These are phyloP conservation scores for Conringia planisiliqua DNA, from an alignment of 345 rosid genomes.

Conservation along the genomic window DNA sequence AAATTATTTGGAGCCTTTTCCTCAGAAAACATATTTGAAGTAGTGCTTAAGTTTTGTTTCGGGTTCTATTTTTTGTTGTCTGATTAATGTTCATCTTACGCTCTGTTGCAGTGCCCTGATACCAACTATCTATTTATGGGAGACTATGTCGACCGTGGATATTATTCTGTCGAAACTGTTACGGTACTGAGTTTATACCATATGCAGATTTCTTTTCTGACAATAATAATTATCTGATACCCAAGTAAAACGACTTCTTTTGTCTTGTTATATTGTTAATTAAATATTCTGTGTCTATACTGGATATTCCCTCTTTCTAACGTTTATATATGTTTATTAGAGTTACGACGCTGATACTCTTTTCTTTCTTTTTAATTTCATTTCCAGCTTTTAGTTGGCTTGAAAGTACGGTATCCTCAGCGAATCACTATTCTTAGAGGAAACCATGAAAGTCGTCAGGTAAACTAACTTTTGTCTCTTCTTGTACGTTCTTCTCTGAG, in stretches of 20 bases:
- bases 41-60: not conserved
- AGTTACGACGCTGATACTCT: constrained; percentile 7
- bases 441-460: constrained; percentile 93
- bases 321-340: not conserved
- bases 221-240: not conserved
- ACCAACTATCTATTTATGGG: constrained; percentile 99
- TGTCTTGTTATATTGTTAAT: not conserved
- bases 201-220: not conserved
- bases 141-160: constrained; percentile 97
- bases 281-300: not conserved
- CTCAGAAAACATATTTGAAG: not conserved
- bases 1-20: not conserved
- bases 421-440: constrained; percentile 85
- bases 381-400: constrained; percentile 67
- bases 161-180: constrained; percentile 97
- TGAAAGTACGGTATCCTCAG: constrained; percentile 80
- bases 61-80: not conserved
- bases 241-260: not conserved
- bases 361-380: not conserved
- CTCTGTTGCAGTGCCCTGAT: constrained; percentile 82
- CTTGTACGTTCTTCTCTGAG: not conserved
- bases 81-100: constrained; percentile 11
- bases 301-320: not conserved
- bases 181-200: constrained; percentile 48
- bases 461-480: constrained; percentile 18